Base-by-base conservation (phyloP, 176 grass and related monocot genomes). In the Juncus effusus region DNA sequence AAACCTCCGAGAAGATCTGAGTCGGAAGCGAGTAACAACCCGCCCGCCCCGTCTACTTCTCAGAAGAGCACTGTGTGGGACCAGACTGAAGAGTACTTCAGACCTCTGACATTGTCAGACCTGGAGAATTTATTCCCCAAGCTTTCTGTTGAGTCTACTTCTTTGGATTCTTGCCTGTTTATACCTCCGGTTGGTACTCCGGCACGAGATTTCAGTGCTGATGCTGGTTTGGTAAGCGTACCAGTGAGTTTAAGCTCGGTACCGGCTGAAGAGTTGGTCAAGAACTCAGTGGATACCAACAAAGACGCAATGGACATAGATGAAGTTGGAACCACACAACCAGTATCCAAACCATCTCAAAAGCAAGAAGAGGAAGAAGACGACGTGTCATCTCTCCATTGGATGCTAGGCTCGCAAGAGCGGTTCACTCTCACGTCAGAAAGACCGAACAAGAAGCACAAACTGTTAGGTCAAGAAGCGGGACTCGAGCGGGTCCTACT, bases 401-500 rank as follows among this genome's bases (percentile, higher is more conserved):
- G 81, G 81, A 51, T 84, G 16, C 68, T 99, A 38, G 81, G 89
- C 14, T 75, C 83, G 10, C 89, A 72, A 63, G 86, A 86, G 19
- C 80, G 95, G 10, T 86, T 82, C 37, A 69, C 82, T 59, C 95
- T 99, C 73, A 94, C 95, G 65, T 87, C 95, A 0, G 89, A 99
- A 75, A 81, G 95, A 13, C 95, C 95, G 13, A 99, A 93, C 62
- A 99, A 99, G 83, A 99, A 99, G 73, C 85, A 90, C 56, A 99
- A 99, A 76, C 89, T 93, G 37, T 54, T 99, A 60, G 95, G 95
- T 28, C 78, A 60, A 56, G 59, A 87, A 78, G 95, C 95, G 62
- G 95, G 95, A 57, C 69, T 99, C 52, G 73, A 99, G 59, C 81
- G 77, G 74, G 80, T 99, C 51, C 52, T 99, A 64, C 42, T 77